Percentiles rank a stretch among this genome's conserved stretches.
phyloP scores from a whole-genome alignment of 2,329 filamentous ascomycete genomes.

The Onygenales sp. region DNA sequence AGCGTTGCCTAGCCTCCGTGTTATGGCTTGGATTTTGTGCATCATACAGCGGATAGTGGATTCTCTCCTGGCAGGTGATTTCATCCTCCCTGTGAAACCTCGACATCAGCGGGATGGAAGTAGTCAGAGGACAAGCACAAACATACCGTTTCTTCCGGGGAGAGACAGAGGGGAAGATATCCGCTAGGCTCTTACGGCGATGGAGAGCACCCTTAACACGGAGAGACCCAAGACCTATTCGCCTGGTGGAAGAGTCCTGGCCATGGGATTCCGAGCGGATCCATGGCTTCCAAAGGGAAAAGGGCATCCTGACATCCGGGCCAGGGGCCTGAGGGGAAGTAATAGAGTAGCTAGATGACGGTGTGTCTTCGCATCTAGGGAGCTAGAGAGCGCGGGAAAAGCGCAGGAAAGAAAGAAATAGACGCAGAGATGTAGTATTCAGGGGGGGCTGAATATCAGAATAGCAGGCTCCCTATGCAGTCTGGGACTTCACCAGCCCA shows the following conservation, averaged over 20 bases:
- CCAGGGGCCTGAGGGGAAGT: no score
- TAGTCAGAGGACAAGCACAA: neutral
- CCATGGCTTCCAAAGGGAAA: neutral
- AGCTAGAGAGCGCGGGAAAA: no score
- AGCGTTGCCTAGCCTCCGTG: conserved; percentile 9
- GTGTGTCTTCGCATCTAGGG: no score
- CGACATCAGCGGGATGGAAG: neutral
- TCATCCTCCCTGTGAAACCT: neutral
- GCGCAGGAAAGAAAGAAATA: no score
- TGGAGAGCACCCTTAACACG: neutral
- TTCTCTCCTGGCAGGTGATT: conserved; percentile 21
- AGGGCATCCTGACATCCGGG: no score
- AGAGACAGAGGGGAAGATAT: neutral
- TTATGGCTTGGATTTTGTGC: conserved; percentile 28
- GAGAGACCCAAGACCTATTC: neutral
- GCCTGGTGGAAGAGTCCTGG: neutral
- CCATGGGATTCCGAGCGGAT: neutral
- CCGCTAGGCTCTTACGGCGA: conserved; percentile 2
- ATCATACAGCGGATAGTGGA: conserved; percentile 28
- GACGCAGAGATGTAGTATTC: no score
- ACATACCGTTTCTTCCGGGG: neutral
- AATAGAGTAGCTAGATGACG: no score
- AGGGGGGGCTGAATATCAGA: no score
- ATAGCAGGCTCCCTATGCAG: no score
- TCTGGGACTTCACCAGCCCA: no score